Base-by-base conservation (phyloP, 257 asterid species). In the Salvia hispanica region DNA sequence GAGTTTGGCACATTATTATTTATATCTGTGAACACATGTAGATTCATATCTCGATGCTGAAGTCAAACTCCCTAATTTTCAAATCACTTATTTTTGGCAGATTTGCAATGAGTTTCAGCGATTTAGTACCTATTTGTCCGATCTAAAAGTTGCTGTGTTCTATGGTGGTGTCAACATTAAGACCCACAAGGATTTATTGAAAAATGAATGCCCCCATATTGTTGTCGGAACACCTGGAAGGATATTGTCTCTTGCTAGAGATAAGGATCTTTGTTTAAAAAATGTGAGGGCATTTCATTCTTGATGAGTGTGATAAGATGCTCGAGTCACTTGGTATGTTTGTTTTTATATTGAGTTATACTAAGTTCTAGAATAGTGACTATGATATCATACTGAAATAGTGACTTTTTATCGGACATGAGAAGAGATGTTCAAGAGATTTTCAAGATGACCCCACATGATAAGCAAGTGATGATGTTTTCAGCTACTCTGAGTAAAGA, bases 381-480 rank as follows among this genome's bases (percentile, higher is more conserved):
- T 55, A 7, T 16, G 34, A 37, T 33, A n/a, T 45, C 13, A 43
- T 13, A 13, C 69, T 25, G 43, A 60, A 16, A 6, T 15, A 11
- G 25, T 36, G 39, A 6, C n/a, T 60, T 66, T 42, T 54, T 71
- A 40, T 69, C 78, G 85, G 95, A 87, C 79, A 85, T 87, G 95
- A 79, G 95, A 84, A 85, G 86, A 77, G 95, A 87, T 67, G 95
- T 87, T 21, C 92, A 87, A 71, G 86, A 82, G 76, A 87, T 87
- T 76, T 87, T 87, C 83, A 83, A 85, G 81, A 79, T 82, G 95
- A 88, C 95, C 15, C 92, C 95, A 31, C 96, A 87, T 11, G 96
- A 21, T 21, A 21, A 21, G 25, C 25, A 21, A 21, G 25, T 21
- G 25, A 21, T 21, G 25, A 21, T 21, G 25, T 21, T 21, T 2